phyloP scores from a whole-genome alignment of 116 monocot genomes.

The Zostera marina region DNA sequence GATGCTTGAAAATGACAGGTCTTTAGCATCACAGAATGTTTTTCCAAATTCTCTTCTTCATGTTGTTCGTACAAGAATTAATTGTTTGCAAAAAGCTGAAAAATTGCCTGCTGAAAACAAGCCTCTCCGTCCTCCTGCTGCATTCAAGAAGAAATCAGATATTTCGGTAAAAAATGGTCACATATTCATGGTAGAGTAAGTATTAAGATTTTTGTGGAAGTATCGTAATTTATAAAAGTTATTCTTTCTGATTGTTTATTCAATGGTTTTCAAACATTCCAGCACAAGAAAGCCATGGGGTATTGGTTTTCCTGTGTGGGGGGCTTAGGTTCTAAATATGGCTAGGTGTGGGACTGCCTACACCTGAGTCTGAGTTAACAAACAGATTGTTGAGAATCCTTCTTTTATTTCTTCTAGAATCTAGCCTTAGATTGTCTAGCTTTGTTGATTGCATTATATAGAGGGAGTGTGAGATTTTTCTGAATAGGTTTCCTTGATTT shows the following conservation, averaged over 20 bases:
- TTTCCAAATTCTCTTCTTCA: conserved; percentile 76
- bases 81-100: conserved; percentile 76
- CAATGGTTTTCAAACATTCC: no score
- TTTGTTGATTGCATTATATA: no score
- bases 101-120: conserved; percentile 79
- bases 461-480: no score
- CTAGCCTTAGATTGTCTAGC: no score
- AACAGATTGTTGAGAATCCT: no score
- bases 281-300: no score
- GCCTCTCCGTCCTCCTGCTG: conserved; percentile 72
- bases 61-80: conserved; percentile 62
- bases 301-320: no score
- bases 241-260: background rate
- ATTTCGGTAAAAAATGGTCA: conserved; percentile 93
- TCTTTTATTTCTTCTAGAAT: no score
- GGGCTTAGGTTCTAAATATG: no score
- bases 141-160: conserved; percentile 95
- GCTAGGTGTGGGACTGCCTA: no score
- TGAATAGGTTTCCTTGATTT: no score
- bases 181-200: conserved; percentile 97
- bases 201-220: background rate
- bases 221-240: background rate
- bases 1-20: conserved; percentile 61
- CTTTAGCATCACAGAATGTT: conserved; percentile 48
- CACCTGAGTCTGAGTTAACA: no score